Percentiles rank a stretch among this genome's conserved stretches.
These are phyloP conservation scores for Aspergillus arachidicola DNA, from an alignment of 2,329 filamentous ascomycete genomes.

Conservation along the genomic window DNA sequence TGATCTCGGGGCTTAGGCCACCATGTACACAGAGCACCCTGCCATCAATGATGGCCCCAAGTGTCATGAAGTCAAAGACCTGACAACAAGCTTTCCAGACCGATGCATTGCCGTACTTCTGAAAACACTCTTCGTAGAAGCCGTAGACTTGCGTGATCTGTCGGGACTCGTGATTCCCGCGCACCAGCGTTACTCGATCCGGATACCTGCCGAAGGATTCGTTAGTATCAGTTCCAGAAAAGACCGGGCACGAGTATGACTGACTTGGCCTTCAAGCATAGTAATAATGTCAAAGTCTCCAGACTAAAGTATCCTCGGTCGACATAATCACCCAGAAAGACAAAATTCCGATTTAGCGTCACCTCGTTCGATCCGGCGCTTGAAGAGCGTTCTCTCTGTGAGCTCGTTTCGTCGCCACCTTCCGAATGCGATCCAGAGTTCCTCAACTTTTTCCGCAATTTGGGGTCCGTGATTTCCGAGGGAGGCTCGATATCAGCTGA, in stretches of 20 bases:
- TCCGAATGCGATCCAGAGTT: slow-evolving; percentile 32
- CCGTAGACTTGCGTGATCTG: slow-evolving; percentile 79
- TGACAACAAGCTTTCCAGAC: slow-evolving; percentile 81
- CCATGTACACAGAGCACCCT: slow-evolving; percentile 75
- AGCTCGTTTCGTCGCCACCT: slow-evolving; percentile 31
- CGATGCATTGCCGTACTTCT: slow-evolving; percentile 76
- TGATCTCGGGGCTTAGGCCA: slow-evolving; percentile 71
- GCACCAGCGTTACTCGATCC: slow-evolving; percentile 71
- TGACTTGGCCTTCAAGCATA: slow-evolving; percentile 71
- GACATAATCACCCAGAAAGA: slow-evolving; percentile 74
- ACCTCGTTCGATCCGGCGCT: slow-evolving; percentile 34
- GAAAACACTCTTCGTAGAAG: slow-evolving; percentile 76
- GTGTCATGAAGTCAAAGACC: slow-evolving; percentile 75
- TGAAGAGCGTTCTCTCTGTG: slow-evolving; percentile 29
- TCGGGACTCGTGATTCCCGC: slow-evolving; percentile 75
- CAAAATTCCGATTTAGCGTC: slow-evolving; percentile 67
- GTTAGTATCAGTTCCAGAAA: not conserved
- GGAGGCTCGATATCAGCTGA: slow-evolving; percentile 93
- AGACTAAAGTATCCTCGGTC: slow-evolving; percentile 74
- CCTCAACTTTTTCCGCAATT: slow-evolving; percentile 82
- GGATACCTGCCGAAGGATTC: slow-evolving; percentile 57
- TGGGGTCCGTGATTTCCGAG: slow-evolving; percentile 83
- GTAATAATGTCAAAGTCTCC: slow-evolving; percentile 71
- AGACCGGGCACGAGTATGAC: not conserved
- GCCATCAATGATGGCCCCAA: slow-evolving; percentile 73